Conservation (phyloP, 257 asterid genomes). For the Jacaranda copaia region DNA sequence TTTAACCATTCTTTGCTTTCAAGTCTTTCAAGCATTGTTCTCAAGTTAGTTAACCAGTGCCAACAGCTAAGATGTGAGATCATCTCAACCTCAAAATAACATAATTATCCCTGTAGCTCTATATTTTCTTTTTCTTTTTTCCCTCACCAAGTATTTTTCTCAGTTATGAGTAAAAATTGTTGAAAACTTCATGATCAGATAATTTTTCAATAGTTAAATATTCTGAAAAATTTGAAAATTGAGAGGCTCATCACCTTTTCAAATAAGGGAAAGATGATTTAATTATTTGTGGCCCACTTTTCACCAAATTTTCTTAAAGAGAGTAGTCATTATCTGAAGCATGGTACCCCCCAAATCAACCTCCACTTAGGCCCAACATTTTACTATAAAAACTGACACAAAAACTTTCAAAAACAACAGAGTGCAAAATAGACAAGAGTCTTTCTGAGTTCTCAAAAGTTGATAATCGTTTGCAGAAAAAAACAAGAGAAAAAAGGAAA, state of each 20-base stretch:
- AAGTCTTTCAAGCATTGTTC: constrained; percentile 44
- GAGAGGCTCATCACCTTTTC: neutral
- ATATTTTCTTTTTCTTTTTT: neutral
- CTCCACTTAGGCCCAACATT: neutral
- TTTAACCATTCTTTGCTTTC: constrained; percentile 43
- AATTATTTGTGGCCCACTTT: neutral
- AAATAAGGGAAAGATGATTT: neutral
- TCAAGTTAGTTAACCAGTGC: constrained; percentile 30
- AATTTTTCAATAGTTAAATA: neutral
- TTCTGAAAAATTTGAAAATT: neutral
- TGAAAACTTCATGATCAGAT: neutral
- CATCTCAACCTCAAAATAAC: constrained; percentile 16
- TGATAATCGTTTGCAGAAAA: neutral
- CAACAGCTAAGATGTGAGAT: constrained; percentile 42
- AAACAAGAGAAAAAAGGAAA: neutral
- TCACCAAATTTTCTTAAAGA: neutral
- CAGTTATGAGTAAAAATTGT: neutral
- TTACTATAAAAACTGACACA: constrained; percentile 38
- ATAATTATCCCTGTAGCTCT: neutral
- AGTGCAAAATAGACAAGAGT: constrained; percentile 14
- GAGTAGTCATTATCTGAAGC: constrained; percentile 20
- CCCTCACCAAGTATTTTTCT: neutral
- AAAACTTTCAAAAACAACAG: constrained; percentile 15
- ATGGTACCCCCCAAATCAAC: constrained; percentile 28
- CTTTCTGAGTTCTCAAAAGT: constrained; percentile 19